Conservation (phyloP, 345 rosid species). For the Citrus australasica region DNA sequence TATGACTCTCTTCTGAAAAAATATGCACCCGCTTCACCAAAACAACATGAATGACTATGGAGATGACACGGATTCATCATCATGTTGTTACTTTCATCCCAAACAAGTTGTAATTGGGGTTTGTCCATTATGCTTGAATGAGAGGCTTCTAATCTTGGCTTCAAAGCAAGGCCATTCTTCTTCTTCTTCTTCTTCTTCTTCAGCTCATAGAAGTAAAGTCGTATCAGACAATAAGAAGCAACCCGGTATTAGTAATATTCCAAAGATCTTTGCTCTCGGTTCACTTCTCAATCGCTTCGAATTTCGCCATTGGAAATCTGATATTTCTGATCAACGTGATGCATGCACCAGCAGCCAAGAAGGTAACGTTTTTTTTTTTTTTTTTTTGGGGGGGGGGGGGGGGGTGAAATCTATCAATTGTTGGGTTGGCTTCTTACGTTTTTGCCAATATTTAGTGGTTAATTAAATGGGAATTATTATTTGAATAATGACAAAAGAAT, state of each 20-base stretch:
- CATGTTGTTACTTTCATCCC: constrained; percentile 79
- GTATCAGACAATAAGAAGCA: constrained; percentile 26
- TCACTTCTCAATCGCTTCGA: constrained; percentile 74
- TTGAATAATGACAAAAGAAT: constrained; percentile 20
- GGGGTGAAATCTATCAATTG: neutral
- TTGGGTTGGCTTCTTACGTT: neutral
- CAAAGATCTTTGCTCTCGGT: constrained; percentile 72
- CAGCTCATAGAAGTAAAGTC: constrained; percentile 15
- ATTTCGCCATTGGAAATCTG: constrained; percentile 56
- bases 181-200: constrained; percentile 40
- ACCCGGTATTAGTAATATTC: constrained; percentile 33
- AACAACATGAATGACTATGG: constrained; percentile 48
- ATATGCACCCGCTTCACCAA: neutral
- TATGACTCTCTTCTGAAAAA: neutral
- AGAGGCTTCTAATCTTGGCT: constrained; percentile 80
- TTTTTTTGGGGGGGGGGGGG: too few relatives aligned
- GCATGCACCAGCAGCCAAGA: constrained; percentile 63
- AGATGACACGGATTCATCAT: constrained; percentile 48
- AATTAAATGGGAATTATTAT: constrained; percentile 8
- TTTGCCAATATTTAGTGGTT: neutral
- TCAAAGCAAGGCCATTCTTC: constrained; percentile 48
- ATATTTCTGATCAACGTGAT: constrained; percentile 34
- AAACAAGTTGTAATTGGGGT: constrained; percentile 60
- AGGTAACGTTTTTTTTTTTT: constrained; percentile 40
- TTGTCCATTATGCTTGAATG: constrained; percentile 76